Percentiles rank a stretch among this genome's conserved stretches.
These are phyloP conservation scores for Xylaria bambusicola DNA, from an alignment of 495 filamentous ascomycete genomes.

Conservation along the genomic window DNA sequence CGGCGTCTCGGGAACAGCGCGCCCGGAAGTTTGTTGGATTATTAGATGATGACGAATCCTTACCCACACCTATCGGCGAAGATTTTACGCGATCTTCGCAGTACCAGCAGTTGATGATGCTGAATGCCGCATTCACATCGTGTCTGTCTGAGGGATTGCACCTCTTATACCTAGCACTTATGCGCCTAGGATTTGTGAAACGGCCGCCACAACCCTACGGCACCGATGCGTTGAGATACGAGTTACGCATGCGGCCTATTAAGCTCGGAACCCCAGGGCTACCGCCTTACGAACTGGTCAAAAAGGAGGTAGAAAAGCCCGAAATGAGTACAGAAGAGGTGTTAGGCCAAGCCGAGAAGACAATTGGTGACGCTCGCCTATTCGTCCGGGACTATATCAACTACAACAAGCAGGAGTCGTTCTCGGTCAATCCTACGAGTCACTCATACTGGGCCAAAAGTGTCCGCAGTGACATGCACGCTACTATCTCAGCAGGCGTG, in stretches of 20 bases:
- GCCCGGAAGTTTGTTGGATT: slow-evolving; percentile 33
- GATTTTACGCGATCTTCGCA: slow-evolving; percentile 58
- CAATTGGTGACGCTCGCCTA: slow-evolving; percentile 62
- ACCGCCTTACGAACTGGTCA: slow-evolving; percentile 66
- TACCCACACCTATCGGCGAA: slow-evolving; percentile 21
- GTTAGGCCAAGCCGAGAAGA: slow-evolving; percentile 61
- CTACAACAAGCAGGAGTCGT: slow-evolving; percentile 47
- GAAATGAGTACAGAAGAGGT: slow-evolving; percentile 44
- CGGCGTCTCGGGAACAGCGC: slow-evolving; percentile 37
- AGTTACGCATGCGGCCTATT: slow-evolving; percentile 90
- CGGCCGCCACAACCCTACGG: slow-evolving; percentile 68
- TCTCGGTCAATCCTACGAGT: slow-evolving; percentile 48
- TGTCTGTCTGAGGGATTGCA: slow-evolving; percentile 70
- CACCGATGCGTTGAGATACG: slow-evolving; percentile 70
- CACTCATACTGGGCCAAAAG: slow-evolving; percentile 61
- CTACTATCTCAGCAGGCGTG: slow-evolving; percentile 68
- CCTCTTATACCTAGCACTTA: slow-evolving; percentile 66
- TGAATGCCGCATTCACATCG: slow-evolving; percentile 68
- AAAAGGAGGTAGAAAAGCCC: slow-evolving; percentile 37
- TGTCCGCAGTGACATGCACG: slow-evolving; percentile 60
- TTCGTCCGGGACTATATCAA: slow-evolving; percentile 64
- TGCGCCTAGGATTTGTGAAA: slow-evolving; percentile 60
- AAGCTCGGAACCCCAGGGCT: slow-evolving; percentile 69
- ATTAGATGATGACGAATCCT: slow-evolving; percentile 17
- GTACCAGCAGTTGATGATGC: slow-evolving; percentile 60